Base-by-base conservation (phyloP, 768 basidiomycete species). In the Suillus cothurnatus region DNA sequence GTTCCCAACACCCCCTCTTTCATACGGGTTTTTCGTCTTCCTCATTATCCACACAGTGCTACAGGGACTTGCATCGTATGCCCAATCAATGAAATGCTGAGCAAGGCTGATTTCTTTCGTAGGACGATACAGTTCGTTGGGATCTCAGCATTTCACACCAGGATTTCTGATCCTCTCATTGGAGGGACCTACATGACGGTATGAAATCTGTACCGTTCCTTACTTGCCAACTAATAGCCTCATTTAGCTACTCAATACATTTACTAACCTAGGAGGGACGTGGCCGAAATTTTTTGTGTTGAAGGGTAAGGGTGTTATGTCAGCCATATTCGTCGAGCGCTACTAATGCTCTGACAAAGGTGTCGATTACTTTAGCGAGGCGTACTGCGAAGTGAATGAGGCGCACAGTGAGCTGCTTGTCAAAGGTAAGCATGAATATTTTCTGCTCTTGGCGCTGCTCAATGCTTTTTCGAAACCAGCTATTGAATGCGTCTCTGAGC, bases 111-210 rank as follows among this genome's bases (percentile, higher is more conserved):
- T 61, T 64, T 67, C 32, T 26, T 62, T 53, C 3, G 34, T 64
- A 97, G 97, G 55, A 98, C 97, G 6, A 90, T 99, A n/a, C 97
- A 99, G 77, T 99, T 99, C 73, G 97, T 98, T 23, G 95, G 97
- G 11, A 95, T 99, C 67, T 94, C 95, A n/a, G 97, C 97, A 4
- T 99, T 99, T 85, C 97, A 99, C 72, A 98, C 95, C 4, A 88
- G 92, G 62, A 89, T 99, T 43, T 95, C 97, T 0, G 97, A 99
- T 73, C 97, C 97, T 0, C 73, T 97, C 15, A 97, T 99, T 61
- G 97, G 97, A 34, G 97, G 97, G 60, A 99, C 97, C 0, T 99
- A 99, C 77, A 99, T 99, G 97, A 99, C 97, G 15, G 96, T 95
- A 71, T 68, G 88, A 79, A 36, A 12, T 32, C 56, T 39, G 32